Base-by-base conservation (phyloP, 1,284 basidiomycete species). In the Phlebopus sp. region DNA sequence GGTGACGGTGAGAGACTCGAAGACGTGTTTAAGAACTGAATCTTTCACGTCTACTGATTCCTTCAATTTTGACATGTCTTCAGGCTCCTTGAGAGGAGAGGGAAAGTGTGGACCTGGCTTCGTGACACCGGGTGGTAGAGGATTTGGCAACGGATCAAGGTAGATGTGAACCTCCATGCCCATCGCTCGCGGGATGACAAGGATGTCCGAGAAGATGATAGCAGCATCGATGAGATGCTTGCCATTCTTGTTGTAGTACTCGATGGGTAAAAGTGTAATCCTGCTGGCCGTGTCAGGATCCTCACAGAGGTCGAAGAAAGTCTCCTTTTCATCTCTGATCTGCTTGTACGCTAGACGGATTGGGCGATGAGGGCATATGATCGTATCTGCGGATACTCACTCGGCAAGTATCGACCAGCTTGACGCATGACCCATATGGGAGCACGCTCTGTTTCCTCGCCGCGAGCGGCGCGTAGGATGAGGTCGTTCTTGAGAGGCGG, bases 341-440 rank as follows among this genome's bases (percentile, higher is more conserved):
- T 86, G 81, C 51, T 88, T 81, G 68, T 96, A 95, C 70, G 95
- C 92, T 95, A 70, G n/a, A 30, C 37, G 19, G 13, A 21, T 7
- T 51, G 47, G 36, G 47, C 43, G 21, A 39, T 21, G 36, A 15
- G 25, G n/a, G 35, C 27, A 14, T 7, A 18, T 5, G 29, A 19
- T 27, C 39, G 44, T 14, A 17, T 31, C 25, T 13, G 13, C 29
- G 15, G 14, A 11, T 34, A 37, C 76, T 69, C 61, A 92, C 92
- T 94, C 69, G 94, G 94, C 43, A 97, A 81, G 70, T 97, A 97
- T 46, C 95, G 81, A 38, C 96, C 95, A 17, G 97, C 97, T 68
- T 99, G 96, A 29, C 97, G 82, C 96, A 99, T 99, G 52, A 98
- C 90, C 96, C 96, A 99, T 52, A 97, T 93, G 11, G 96, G 96